A percentile compares a stretch with the other conserved stretches of the same genome.
phyloP scores from a whole-genome alignment of 345 rosid genomes.

The Camelina laxa region DNA sequence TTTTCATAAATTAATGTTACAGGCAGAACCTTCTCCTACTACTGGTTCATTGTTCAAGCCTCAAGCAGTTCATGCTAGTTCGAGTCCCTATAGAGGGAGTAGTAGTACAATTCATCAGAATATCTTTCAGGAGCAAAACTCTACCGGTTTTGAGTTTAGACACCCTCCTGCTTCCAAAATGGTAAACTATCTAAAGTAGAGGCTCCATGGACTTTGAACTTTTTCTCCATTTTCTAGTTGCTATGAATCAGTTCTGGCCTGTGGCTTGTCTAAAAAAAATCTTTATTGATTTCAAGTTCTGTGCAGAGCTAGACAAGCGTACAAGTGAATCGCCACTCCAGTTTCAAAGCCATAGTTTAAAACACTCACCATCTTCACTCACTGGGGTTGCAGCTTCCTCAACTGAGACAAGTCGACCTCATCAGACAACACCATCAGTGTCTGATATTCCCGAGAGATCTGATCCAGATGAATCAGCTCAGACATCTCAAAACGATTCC shows the following conservation, averaged over 20 bases:
- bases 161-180: constrained; percentile 65
- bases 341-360: constrained; percentile 52
- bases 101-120: constrained; percentile 42
- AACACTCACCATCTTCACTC: constrained; percentile 52
- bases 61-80: constrained; percentile 52
- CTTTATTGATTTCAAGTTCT: constrained; percentile 69
- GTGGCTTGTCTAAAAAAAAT: constrained; percentile 44
- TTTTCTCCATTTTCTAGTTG: not conserved
- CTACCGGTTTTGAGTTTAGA: constrained; percentile 72
- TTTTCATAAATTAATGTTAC: constrained; percentile 18
- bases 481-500: constrained; percentile 57
- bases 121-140: constrained; percentile 53
- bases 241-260: not conserved
- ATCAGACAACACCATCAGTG: constrained; percentile 51
- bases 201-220: not conserved
- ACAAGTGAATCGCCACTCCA: constrained; percentile 38
- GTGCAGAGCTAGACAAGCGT: constrained; percentile 58
- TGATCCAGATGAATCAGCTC: constrained; percentile 63
- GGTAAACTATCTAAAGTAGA: constrained; percentile 51
- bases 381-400: constrained; percentile 69
- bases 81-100: constrained; percentile 23
- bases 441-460: constrained; percentile 53
- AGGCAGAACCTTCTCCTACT: constrained; percentile 96
- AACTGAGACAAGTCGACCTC: constrained; percentile 62
- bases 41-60: constrained; percentile 84